Percentiles rank a stretch among this genome's conserved stretches.
Conservation (phyloP, 305 asterid species). For the Andrographis paniculata region DNA sequence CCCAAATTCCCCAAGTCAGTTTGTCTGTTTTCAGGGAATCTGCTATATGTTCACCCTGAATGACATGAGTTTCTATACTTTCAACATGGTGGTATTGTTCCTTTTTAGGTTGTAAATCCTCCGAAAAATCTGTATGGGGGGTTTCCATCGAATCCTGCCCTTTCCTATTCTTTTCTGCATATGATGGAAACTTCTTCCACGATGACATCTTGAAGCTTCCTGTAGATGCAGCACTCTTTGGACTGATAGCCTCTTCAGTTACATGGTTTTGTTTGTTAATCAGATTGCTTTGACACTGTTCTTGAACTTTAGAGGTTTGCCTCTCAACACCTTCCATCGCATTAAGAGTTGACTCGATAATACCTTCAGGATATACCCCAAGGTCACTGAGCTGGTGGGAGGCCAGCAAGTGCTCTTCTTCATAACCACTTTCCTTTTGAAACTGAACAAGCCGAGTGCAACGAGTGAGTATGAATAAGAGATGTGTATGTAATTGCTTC, state of each 20-base stretch:
- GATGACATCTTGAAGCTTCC: slow-evolving; percentile 90
- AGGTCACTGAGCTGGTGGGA: slow-evolving; percentile 84
- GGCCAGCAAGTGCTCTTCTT: slow-evolving; percentile 57
- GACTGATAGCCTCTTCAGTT: slow-evolving; percentile 57
- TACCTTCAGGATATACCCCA: slow-evolving; percentile 73
- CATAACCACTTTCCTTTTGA: slow-evolving; percentile 88
- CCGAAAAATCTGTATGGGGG: slow-evolving; percentile 36
- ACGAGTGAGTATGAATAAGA: slow-evolving; percentile 85
- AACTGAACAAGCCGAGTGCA: slow-evolving; percentile 96
- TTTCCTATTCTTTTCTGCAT: slow-evolving; percentile 55
- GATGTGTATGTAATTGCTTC: slow-evolving; percentile 86
- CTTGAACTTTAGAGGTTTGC: slow-evolving; percentile 30
- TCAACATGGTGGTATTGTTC: slow-evolving; percentile 29
- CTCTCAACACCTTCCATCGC: no score
- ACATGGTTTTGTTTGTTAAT: slow-evolving; percentile 32
- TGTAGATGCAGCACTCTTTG: slow-evolving; percentile 56
- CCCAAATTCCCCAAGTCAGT: slow-evolving; percentile 68
- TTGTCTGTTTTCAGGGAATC: slow-evolving; percentile 43
- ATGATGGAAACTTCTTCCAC: slow-evolving; percentile 92
- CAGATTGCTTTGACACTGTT: slow-evolving; percentile 27
- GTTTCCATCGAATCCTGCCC: slow-evolving; percentile 39
- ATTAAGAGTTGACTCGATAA: slow-evolving; percentile 22
- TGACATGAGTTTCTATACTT: slow-evolving; percentile 29
- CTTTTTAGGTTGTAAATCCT: slow-evolving; percentile 34
- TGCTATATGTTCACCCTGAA: slow-evolving; percentile 34